Base-by-base conservation (phyloP, 768 basidiomycete species). In the Boletus patriciae region DNA sequence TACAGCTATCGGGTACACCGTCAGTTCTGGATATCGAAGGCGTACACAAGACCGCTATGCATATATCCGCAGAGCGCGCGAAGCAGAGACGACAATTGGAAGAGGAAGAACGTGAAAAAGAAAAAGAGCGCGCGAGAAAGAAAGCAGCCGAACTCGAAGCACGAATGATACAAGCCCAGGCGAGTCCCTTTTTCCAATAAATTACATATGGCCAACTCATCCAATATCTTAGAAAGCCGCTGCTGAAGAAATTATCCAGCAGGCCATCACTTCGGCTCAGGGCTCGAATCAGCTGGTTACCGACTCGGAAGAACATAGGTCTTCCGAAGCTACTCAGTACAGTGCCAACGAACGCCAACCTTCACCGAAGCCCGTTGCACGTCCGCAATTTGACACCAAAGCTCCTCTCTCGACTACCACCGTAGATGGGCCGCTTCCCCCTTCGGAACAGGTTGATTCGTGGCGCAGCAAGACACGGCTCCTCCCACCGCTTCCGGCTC, bases 101-200 rank as follows among this genome's bases (percentile, higher is more conserved):
- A 62, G 94, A 95, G 67, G 87, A 85, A 58, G 87, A 90, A 62
- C 80, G 92, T 16, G 86, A 91, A 66, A 86, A 83, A 46, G 87
- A 88, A 70, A 83, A 83, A 62, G 92, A 94, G 63, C 79, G 93
- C 16, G 94, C 93, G 15, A 79, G 83, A 58, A 82, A 75, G 73
- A 96, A 94, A 71, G 92, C 90, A 27, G 81, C 78, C 12, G 88
- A 90, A 67, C 68, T 92, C 23, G 89, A 90, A 72, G 87, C 79
- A 52, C 84, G 77, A 66, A 82, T 88, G 68, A 84, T 81, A 31
- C 56, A 64, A 41, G 41, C 60, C 15, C 64, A 72, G 50, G 71
- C 50, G 38, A 59, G 61, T 59, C 27, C 12, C 46, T 12, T 47
- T n/a, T 37, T n/a, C 15, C 51, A 33, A 31, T 34, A 34, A 60